Evolutionary conservation across 202 grass and related monocot species (phyloP).

Genomic region (Saccharum hybrid): DNA sequence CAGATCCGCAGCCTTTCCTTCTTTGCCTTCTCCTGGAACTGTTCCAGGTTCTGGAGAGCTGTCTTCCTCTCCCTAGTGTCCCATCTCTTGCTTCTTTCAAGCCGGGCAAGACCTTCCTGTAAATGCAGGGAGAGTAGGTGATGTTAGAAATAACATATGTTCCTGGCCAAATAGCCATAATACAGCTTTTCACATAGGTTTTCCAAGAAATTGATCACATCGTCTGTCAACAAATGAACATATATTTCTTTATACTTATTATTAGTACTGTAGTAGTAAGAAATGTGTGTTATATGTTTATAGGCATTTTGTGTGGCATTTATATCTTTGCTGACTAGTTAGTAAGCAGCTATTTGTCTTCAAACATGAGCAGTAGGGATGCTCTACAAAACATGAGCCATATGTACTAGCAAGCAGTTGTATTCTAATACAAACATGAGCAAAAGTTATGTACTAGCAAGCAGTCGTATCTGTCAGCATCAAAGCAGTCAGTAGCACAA

Average conservation of each 20-base stretch:
- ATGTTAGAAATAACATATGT: conserved; percentile 18
- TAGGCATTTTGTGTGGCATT: not conserved
- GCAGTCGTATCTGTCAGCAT: not conserved
- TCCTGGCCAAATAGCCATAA: not conserved
- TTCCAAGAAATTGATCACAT: not conserved
- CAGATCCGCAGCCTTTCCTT: conserved; percentile 71
- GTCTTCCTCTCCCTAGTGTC: conserved; percentile 79
- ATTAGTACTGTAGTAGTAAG: not conserved
- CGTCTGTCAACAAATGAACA: not conserved
- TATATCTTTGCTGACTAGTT: conserved; percentile 5
- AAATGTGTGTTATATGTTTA: not conserved
- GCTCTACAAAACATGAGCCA: not conserved
- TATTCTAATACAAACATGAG: not conserved
- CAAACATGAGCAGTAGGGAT: not conserved
- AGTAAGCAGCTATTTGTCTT: not conserved
- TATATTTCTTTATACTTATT: not conserved
- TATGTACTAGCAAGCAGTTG: not conserved
- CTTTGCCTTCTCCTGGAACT: conserved; percentile 96
- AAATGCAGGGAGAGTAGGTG: conserved; percentile 11
- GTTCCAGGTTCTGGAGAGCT: conserved; percentile 81
- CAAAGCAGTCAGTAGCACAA: conserved; percentile 28
- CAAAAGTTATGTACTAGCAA: not conserved
- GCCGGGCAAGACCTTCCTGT: conserved; percentile 89
- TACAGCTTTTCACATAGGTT: not conserved
- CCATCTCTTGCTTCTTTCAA: conserved; percentile 91